These are phyloP conservation scores for Aegilops tauschii DNA, from an alignment of 176 grass and related monocot genomes.

Conservation along the genomic window DNA sequence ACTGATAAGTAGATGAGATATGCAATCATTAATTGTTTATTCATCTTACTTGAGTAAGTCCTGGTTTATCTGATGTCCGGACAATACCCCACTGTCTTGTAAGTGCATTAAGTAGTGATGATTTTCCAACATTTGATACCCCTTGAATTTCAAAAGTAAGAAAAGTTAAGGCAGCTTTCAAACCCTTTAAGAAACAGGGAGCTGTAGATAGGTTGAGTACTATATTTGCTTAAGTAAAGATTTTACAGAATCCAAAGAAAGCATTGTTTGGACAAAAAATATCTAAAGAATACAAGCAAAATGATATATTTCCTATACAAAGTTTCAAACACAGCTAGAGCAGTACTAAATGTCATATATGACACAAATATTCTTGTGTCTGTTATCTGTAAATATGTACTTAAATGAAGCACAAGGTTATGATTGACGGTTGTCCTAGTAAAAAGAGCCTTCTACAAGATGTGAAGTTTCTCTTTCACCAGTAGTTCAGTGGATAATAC, in stretches of 20 bases:
- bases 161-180: neutral
- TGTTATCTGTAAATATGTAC: neutral
- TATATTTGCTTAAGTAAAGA: neutral
- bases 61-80: slow-evolving; percentile 93
- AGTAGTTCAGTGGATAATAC: neutral
- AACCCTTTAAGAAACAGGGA: neutral
- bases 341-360: neutral
- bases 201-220: neutral
- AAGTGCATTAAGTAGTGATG: slow-evolving; percentile 87
- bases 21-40: slow-evolving; percentile 5
- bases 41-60: slow-evolving; percentile 84
- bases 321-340: neutral
- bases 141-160: slow-evolving; percentile 46
- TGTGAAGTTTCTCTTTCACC: neutral
- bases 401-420: neutral
- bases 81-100: slow-evolving; percentile 98
- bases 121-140: slow-evolving; percentile 93
- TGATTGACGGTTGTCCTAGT: neutral
- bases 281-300: neutral
- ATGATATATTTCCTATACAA: neutral
- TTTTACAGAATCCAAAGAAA: neutral
- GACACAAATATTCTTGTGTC: neutral
- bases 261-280: neutral
- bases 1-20: slow-evolving; percentile 2
- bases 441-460: neutral